A percentile compares a stretch with the other conserved stretches of the same genome.
Evolutionary conservation across 371 early-diverging fungal species (phyloP).

Genomic region (Dipsacomyces acuminosporus): DNA sequence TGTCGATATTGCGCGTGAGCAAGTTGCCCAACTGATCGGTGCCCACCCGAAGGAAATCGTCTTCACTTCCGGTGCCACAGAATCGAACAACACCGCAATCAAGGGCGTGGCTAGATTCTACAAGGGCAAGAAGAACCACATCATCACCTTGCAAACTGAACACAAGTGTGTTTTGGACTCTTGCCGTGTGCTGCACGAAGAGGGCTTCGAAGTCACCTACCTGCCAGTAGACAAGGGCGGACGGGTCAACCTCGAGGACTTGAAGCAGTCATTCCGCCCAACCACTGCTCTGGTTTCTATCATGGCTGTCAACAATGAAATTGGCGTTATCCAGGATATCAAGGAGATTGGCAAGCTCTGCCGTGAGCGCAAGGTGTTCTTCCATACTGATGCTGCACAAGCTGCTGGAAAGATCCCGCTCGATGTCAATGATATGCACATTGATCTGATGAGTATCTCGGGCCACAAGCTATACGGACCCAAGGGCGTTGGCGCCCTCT

Average conservation of each 20-base stretch:
- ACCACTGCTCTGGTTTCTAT: constrained; percentile 93
- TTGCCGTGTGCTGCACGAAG: constrained; percentile 95
- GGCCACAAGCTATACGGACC: constrained; percentile 99
- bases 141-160: constrained; percentile 98
- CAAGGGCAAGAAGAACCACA: constrained; percentile 91
- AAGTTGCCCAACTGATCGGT: constrained; percentile 89
- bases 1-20: constrained; percentile 89
- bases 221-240: constrained; percentile 90
- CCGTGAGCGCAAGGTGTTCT: constrained; percentile 82
- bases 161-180: constrained; percentile 99
- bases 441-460: constrained; percentile 96
- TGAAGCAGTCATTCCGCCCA: constrained; percentile 87
- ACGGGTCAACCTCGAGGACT: constrained; percentile 66
- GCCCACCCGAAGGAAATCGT: constrained; percentile 98
- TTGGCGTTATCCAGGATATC: constrained; percentile 98
- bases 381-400: constrained; percentile 99
- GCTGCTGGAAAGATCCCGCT: constrained; percentile 97
- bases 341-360: constrained; percentile 91
- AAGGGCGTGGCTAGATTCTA: constrained; percentile 98
- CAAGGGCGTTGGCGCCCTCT: constrained; percentile 97
- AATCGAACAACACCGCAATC: constrained; percentile 94
- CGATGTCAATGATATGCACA: constrained; percentile 94
- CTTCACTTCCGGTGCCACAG: constrained; percentile 99
- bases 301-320: constrained; percentile 99
- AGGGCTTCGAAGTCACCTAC: constrained; percentile 98